phyloP scores from a whole-genome alignment of 164 flowering plant genomes.

The Kalanchoe fedtschenkoi region DNA sequence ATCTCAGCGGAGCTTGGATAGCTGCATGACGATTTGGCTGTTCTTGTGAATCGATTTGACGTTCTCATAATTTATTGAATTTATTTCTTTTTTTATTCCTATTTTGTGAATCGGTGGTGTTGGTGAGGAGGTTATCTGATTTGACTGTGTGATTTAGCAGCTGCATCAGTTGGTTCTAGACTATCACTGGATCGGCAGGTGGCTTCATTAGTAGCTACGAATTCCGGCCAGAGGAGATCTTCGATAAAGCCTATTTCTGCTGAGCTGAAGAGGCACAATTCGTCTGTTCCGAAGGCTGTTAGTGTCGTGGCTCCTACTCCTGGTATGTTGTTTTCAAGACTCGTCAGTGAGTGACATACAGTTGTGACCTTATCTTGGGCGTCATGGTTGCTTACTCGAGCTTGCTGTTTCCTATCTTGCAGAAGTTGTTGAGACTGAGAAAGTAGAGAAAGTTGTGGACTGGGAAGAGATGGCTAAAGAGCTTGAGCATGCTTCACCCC shows the following conservation, averaged over 20 bases:
- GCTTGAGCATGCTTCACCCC: constrained; percentile 65
- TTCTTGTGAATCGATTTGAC: too few relatives aligned
- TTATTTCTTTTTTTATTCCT: too few relatives aligned
- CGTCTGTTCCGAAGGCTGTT: not conserved
- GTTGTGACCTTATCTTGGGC: not conserved
- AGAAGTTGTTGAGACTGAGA: constrained; percentile 9
- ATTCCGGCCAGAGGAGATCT: not conserved
- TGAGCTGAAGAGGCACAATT: not conserved
- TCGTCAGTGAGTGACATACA: too few relatives aligned
- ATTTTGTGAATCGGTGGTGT: too few relatives aligned
- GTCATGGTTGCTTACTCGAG: not conserved
- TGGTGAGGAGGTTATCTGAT: too few relatives aligned
- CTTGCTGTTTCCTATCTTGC: not conserved
- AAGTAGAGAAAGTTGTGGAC: constrained; percentile 22
- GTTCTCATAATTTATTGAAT: too few relatives aligned
- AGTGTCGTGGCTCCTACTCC: not conserved
- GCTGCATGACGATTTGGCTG: too few relatives aligned
- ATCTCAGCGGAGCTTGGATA: too few relatives aligned
- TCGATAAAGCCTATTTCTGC: not conserved
- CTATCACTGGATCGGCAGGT: not conserved
- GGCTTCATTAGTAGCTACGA: not conserved
- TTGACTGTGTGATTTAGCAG: constrained; percentile 1
- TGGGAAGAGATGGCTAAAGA: constrained; percentile 49
- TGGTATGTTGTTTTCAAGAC: too few relatives aligned
- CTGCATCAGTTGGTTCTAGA: not conserved